Evolutionary conservation across 1,139 yeast genomes (phyloP), one percentile per base, ranked within the genome.

Genomic region (Yamadazyma buinensis): DNA sequence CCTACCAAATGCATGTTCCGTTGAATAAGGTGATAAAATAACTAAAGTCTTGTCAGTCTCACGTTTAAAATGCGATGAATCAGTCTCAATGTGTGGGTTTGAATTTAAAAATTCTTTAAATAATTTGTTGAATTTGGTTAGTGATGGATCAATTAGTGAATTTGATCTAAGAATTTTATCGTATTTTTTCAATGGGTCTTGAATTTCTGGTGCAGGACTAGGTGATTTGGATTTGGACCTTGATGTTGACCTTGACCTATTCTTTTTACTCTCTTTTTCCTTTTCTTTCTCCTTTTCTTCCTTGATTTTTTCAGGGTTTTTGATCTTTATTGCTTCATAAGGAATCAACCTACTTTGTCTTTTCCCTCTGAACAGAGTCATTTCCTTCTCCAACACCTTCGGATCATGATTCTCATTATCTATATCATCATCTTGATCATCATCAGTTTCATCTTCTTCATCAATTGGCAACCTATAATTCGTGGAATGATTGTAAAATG

Each of bases 1-100:
- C 30, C 95, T 66, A 9, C 87, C 80, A 54, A 84, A 85, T 3
- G 77, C 77, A 57, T 85, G 95, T 43, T 77, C 76, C 2, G 80
- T 60, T 1, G 83, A 75, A 41, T 69, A 67, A 0, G 85, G 84
- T 1, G 84, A 77, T 25, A 80, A 50, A 10, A 80, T 61, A 12
- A 79, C 63, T 37, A 77, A 63, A 0, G 82, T 75, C 39, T 69
- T 71, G 30, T 75, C 75, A 10, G 61, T 52, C 28, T 70, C 72
- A 7, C 64, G 61, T 17, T 59, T 53, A 35, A 65, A 66, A 32
- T 67, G 67, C 26, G 68, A 78, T 15, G 77, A 72, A 34, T 75
- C 78, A 7, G 63, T 58, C 21, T 69, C 66, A 19, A 77, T 76
- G 37, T 75, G 77, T 2, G 82, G 80, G 43, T 77, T 76, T 30